Base-by-base conservation (phyloP, 192 early-diverging fungal genomes). In the Backusella psychrophila region DNA sequence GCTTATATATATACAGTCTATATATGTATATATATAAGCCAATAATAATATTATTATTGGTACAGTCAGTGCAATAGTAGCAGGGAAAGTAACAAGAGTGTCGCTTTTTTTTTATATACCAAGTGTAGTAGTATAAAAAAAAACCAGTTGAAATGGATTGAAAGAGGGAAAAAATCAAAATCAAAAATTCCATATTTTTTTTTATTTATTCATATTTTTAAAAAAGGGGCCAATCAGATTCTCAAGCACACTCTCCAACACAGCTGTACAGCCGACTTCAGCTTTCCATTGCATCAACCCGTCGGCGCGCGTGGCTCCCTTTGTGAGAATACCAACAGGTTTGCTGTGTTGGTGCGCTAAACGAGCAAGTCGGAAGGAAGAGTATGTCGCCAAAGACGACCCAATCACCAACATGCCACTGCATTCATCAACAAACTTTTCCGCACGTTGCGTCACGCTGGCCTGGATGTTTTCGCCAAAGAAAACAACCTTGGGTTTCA, bases 401-500 rank as follows among this genome's bases (percentile, higher is more conserved):
- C 97, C 97, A 63, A 96, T 85, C 21, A 94, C 89, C 69, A 98
- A 81, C 71, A 97, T 77, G 6, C 87, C 89, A 34, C 82, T 70
- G 0, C 89, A 85, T 9, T 87, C 75, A 38, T 92, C 80, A 6
- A 97, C 83, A 74, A 92, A 85, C 15, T 85, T 36, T 52, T 85
- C 86, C 8, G 95, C 85, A 66, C 53, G 42, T 39, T 87, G 80
- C 33, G 90, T 89, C n/a, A 91, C 85, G 0, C 72, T 33, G 17
- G 65, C 46, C 0, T 83, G 80, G 49, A 97, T 92, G 75, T 94
- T 96, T 75, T 95, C 96, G 12, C 95, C 95, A 87, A 97, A 97
- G 72, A 97, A 97, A 11, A 97, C 89, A 19, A 97, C 93, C 2
- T 86, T 90, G 26, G 93, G 93, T 78, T 94, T 94, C 70, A 89